Evolutionary conservation across 345 rosid genomes (phyloP), one percentile per base, ranked within the genome.

Genomic region (Excoecaria cochinchinensis): DNA sequence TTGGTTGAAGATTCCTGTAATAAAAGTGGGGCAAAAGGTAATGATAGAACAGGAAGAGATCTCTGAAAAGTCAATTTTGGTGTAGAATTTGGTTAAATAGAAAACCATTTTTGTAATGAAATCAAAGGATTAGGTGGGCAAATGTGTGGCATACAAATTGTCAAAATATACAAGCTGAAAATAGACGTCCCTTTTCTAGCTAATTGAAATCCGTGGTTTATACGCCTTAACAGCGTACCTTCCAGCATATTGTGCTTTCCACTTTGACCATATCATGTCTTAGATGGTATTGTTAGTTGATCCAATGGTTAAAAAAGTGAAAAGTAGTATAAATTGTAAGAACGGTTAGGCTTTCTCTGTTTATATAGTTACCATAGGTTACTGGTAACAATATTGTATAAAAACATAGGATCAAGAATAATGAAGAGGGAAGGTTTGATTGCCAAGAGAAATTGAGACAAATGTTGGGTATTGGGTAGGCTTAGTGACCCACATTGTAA

Each of bases 1-100:
- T 56, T 57, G 59, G 60, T 51, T 67, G 61, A 64, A 63, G 77
- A 31, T 31, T 31, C 31, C 31, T 31, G 31, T 0, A 31, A 31
- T 31, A 63, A 66, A 67, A 68, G 71, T 57, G 42, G 74, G 69
- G 55, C 72, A 67, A 67, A n/a, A 13, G 38, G 46, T 9, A 70
- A 69, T 65, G 25, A 55, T 67, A 9, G 38, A 42, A 56, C 55
- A 14, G 57, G 67, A 67, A 50, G 42, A 19, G 52, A 51, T 24
- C 21, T n/a, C 58, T 61, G 7, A 31, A 46, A 57, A 68, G 78
- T 67, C 67, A 57, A 31, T 25, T 69, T 6, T 11, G n/a, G 16
- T 46, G 22, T 48, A 38, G 19, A 15, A 59, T 16, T 15, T 38
- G 66, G 66, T 31, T 25, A 31, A 17, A 39, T 46, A 9, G 15